Conservation (phyloP, 257 asterid genomes). For the Salvia miltiorrhiza region DNA sequence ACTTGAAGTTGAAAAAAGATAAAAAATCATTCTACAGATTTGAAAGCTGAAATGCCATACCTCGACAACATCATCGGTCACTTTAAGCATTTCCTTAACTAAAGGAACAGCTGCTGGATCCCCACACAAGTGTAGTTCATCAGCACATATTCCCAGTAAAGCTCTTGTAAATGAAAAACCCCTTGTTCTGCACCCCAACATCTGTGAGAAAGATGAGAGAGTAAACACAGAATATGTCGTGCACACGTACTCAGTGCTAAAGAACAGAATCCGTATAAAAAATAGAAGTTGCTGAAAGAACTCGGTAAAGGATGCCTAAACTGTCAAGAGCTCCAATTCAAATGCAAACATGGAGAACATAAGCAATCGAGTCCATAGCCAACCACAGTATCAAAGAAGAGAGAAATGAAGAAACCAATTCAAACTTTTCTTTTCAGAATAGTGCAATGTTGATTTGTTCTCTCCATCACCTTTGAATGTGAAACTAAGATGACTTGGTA, state of each 20-base stretch:
- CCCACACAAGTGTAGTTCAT: slow-evolving; percentile 96
- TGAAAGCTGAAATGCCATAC: slow-evolving; percentile 31
- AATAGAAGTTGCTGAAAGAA: slow-evolving; percentile 12
- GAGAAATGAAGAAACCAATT: not conserved
- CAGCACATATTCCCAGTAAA: slow-evolving; percentile 78
- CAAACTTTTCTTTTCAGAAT: not conserved
- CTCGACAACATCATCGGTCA: slow-evolving; percentile 69
- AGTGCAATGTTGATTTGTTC: not conserved
- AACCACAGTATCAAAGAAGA: not conserved
- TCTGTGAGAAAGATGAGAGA: slow-evolving; percentile 42
- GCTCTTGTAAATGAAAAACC: slow-evolving; percentile 98
- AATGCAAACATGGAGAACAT: not conserved
- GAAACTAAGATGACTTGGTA: not conserved
- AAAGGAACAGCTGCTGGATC: slow-evolving; percentile 95
- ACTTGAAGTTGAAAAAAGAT: not conserved
- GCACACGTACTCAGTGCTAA: not conserved
- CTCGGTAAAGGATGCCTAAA: not conserved
- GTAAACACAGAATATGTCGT: not conserved
- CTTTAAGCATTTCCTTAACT: slow-evolving; percentile 77
- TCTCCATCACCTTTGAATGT: not conserved
- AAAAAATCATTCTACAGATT: not conserved
- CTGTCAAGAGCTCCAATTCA: not conserved
- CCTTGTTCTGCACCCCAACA: slow-evolving; percentile 78
- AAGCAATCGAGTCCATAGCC: not conserved
- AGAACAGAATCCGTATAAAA: not conserved